Base-by-base conservation (phyloP, 1,284 basidiomycete genomes). In the Marasmius fiardii region DNA sequence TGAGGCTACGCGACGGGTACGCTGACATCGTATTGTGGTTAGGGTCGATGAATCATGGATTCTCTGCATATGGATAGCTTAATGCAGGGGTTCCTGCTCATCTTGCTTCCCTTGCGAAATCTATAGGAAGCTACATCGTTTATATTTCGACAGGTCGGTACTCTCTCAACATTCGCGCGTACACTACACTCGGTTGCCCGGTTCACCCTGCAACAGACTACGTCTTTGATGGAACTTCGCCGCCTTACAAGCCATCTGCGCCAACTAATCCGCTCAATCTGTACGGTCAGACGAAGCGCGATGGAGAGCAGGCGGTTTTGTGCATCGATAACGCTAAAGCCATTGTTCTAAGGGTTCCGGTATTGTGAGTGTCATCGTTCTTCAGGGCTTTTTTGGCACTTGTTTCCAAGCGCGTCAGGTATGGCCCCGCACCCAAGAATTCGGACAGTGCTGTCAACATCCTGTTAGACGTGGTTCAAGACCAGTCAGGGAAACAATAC, bases 171-270 rank as follows among this genome's bases (percentile, higher is more conserved):
- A 35, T 33, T 23, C 45, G 39, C 16, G n/a, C n/a, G n/a, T n/a
- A n/a, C n/a, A n/a, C n/a, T n/a, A n/a, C n/a, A n/a, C n/a, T n/a
- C n/a, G n/a, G n/a, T n/a, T n/a, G n/a, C n/a, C 39, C 20, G 34
- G 34, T 31, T 34, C 1, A 51, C 48, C 35, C 3, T 16, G 16
- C 11, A 37, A 39, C 54, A 86, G 91, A 93, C 71, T 93, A 93
- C 67, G 90, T 94, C 12, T 93, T 94, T 63, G 89, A 92, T 61
- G 92, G 92, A 4, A 85, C 79, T n/a, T 82, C 84, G 0, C 88
- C 92, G 1, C 88, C 89, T 0, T 93, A 93, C 68, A 75, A 78
- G 2, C 86, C 90, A 0, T 76, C 75, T 4, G 79, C 85, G 3
- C 64, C 68, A n/a, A 79, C 88, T 7, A 87, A 89, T 62, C 92